Percentiles rank a stretch among this genome's conserved stretches.
These are phyloP conservation scores for Candida mattraensis DNA, from an alignment of 805 yeast genomes.

Conservation along the genomic window DNA sequence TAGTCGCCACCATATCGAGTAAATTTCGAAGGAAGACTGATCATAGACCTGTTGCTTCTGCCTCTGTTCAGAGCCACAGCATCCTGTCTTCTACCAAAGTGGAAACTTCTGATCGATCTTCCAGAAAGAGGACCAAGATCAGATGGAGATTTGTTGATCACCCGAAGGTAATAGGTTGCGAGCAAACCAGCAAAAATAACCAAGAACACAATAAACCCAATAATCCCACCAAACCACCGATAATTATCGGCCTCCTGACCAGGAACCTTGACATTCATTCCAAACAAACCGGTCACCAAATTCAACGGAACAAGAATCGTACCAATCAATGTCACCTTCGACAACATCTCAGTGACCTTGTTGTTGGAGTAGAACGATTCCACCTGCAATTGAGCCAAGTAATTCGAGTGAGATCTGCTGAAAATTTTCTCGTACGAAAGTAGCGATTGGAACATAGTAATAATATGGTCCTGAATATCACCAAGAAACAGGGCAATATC, in stretches of 20 bases:
- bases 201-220: conserved; percentile 31
- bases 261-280: conserved; percentile 92
- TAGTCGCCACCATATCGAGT: conserved; percentile 35
- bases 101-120: conserved; percentile 30
- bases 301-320: conserved; percentile 89
- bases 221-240: conserved; percentile 53
- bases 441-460: conserved; percentile 92
- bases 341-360: conserved; percentile 80
- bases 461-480: conserved; percentile 95
- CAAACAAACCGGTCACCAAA: conserved; percentile 86
- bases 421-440: conserved; percentile 90
- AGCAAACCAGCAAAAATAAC: conserved; percentile 22
- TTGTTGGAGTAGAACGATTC: conserved; percentile 86
- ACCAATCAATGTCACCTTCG: conserved; percentile 88
- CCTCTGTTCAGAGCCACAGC: conserved; percentile 12
- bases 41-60: conserved; percentile 28
- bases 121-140: conserved; percentile 8
- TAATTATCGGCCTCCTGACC: conserved; percentile 49
- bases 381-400: conserved; percentile 90
- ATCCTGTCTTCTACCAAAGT: conserved; percentile 28
- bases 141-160: conserved; percentile 17
- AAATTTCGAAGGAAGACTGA: conserved; percentile 33
- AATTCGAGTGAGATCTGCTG: conserved; percentile 87
- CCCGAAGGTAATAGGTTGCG: conserved; percentile 28
- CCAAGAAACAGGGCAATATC: conserved; percentile 92